Evolutionary conservation across 108 stramenopile genomes (phyloP), one percentile per base, ranked within the genome.

Genomic region (Chaetoceros tenuissimus): DNA sequence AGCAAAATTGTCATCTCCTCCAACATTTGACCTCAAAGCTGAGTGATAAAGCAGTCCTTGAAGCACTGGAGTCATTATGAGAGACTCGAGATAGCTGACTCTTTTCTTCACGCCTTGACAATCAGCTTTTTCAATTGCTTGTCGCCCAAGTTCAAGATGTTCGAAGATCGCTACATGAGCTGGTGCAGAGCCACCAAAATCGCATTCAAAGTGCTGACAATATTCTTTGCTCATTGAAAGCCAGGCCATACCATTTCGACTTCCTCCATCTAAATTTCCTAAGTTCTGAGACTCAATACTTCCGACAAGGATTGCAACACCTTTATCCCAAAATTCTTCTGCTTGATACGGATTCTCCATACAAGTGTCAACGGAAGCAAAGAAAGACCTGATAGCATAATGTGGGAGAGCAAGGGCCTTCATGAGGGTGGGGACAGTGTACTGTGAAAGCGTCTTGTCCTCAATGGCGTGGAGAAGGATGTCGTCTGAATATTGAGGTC

Each of bases 271-370:
- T 7, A 19, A 1, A 17, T 23, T 3, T 10, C 80, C 83, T 70
- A n/a, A n/a, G n/a, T n/a, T n/a, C n/a, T n/a, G n/a, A n/a, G n/a
- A n/a, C n/a, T 85, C 83, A 54, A 64, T 69, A 18, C 72, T 69
- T 23, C 83, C 83, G 28, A 81, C 56, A 48, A 62, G 79, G 20
- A 65, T 62, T 20, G 78, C 66, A 48, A 62, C 83, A 10, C 53
- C 78, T 18, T 50, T 55, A 40, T 85, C 83, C 66, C 69, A 73
- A 49, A 55, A 64, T 26, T 61, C 40, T 0, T 31, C 31, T 17
- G 67, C 71, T 0, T 62, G 24, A 55, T 48, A 51, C 7, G 20
- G 51, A 27, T 26, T 43, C 0, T 2, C 18, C 22, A 27, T 56
- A 46, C 59, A 60, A 16, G 24, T 49, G 31, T 26, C 24, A 7